Base-by-base conservation (phyloP, 2,329 filamentous ascomycete genomes). In the Orbilia ellipsospora region DNA sequence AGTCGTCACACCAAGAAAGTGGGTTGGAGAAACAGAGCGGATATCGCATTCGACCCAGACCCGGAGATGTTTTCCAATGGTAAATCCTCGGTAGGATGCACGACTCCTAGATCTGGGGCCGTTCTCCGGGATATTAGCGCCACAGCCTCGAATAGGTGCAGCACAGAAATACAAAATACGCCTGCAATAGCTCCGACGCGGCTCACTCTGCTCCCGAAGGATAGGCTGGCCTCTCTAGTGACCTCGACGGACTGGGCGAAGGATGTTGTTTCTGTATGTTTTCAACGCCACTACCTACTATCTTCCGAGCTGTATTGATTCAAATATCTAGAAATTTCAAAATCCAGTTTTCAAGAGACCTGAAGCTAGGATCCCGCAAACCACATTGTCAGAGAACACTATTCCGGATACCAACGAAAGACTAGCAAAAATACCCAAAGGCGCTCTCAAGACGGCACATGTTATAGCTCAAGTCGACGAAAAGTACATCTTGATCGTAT, bases 381-480 rank as follows among this genome's bases (percentile, higher is more conserved):
- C 23, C 40, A 52, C 67, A 6, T 54, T 73, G 51, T 79, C 65
- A 80, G 79, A 79, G 79, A 80, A 76, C 80, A 68, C 77, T 2
- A 7, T 44, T 13, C 23, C 10, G 7, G 55, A 57, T 13, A 31
- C n/a, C n/a, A 31, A 52, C 13, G 54, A 48, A 3, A 54, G n/a
- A 28, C 20, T 52, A 6, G 48, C 63, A 18, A 79, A 67, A 23
- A 54, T 97, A 0, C 91, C 89, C 0, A 92, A 89, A 77, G 80
- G 83, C 3, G 86, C 85, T 0, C 83, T 97, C 7, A 80, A 82
- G 1, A 80, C 82, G 6, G 91, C 92, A 0, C 83, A 87, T 57
- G 84, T 97, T 0, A 86, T 99, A 50, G 86, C 89, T 0, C 95
- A 99, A 80, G 90, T 99, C 0, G 94, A 98, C 81, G 86, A 84